phyloP scores from a whole-genome alignment of 2,329 filamentous ascomycete species.

The Lasiodiplodia sp. region DNA sequence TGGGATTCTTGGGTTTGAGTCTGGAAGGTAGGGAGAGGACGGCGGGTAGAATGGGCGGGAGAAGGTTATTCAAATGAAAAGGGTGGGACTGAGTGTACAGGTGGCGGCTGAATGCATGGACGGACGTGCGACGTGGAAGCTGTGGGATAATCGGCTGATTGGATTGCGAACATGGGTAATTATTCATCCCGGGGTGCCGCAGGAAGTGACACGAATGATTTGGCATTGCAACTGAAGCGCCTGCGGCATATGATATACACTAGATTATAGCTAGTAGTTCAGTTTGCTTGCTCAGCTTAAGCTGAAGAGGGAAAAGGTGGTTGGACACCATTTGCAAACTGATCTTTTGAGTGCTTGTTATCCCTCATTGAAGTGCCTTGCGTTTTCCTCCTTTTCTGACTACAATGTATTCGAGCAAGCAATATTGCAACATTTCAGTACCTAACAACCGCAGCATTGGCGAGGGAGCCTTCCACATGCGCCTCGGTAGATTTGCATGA shows the following conservation, averaged over 20 bases:
- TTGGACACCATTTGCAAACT: neutral
- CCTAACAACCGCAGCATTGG: neutral
- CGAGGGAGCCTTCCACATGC: neutral
- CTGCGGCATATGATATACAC: neutral
- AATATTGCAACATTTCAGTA: neutral
- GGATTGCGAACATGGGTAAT: neutral
- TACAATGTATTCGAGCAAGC: neutral
- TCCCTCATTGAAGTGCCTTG: neutral
- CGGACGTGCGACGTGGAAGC: neutral
- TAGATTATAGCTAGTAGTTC: neutral
- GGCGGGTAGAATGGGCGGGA: constrained; percentile 54
- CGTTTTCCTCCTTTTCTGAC: neutral
- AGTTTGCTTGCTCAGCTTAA: neutral
- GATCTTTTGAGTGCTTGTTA: neutral
- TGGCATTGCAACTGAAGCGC: neutral
- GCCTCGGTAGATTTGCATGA: neutral
- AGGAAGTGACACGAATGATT: neutral
- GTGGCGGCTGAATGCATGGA: neutral
- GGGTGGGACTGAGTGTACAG: neutral
- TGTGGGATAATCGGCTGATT: neutral
- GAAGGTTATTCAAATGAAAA: constrained; percentile 53
- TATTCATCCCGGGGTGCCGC: neutral
- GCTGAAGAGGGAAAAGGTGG: neutral
- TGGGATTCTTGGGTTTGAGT: constrained; percentile 59
- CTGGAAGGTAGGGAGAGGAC: constrained; percentile 56